A percentile compares a stretch with the other conserved stretches of the same genome.
Evolutionary conservation across 345 rosid species (phyloP).

Genomic region (Hibiscus trionum): DNA sequence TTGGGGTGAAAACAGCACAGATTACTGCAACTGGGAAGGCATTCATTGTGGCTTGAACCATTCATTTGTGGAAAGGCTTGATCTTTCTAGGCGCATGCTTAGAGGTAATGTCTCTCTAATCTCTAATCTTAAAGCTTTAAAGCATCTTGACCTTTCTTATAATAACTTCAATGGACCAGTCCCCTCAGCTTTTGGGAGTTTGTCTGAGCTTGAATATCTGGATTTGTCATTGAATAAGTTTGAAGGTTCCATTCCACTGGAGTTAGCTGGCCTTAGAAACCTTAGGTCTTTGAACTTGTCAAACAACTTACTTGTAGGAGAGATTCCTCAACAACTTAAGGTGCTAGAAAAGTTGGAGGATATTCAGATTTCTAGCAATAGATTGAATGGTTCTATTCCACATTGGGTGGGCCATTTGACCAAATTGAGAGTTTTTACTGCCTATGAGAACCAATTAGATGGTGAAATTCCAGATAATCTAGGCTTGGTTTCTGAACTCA

Average conservation of each 20-base stretch:
- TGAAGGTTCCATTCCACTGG: slow-evolving; percentile 52
- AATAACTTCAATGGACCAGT: slow-evolving; percentile 64
- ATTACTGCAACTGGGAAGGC: slow-evolving; percentile 76
- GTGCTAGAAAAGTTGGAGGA: slow-evolving; percentile 54
- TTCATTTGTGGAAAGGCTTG: slow-evolving; percentile 62
- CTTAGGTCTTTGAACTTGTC: slow-evolving; percentile 56
- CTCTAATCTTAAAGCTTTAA: slow-evolving; percentile 64
- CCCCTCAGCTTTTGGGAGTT: slow-evolving; percentile 57
- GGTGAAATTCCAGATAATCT: slow-evolving; percentile 66
- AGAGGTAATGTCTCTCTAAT: slow-evolving; percentile 61
- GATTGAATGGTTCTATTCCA: slow-evolving; percentile 67
- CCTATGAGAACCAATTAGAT: slow-evolving; percentile 53
- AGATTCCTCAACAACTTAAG: slow-evolving; percentile 50
- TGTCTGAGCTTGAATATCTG: slow-evolving; percentile 60
- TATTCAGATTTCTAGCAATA: slow-evolving; percentile 64
- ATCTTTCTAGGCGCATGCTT: slow-evolving; percentile 74
- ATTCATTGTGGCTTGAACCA: slow-evolving; percentile 53
- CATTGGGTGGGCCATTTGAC: slow-evolving; percentile 62
- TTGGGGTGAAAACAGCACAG: slow-evolving; percentile 67
- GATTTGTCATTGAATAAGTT: slow-evolving; percentile 76
- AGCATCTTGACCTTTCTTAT: slow-evolving; percentile 51
- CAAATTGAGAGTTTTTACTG: slow-evolving; percentile 49
- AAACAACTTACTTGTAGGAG: slow-evolving; percentile 60
- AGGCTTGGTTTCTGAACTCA: slow-evolving; percentile 60
- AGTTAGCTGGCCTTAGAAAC: slow-evolving; percentile 50